A percentile compares a stretch with the other conserved stretches of the same genome.
Conservation (phyloP, 169 alveolate genomes). For the Eimeria sp. region DNA sequence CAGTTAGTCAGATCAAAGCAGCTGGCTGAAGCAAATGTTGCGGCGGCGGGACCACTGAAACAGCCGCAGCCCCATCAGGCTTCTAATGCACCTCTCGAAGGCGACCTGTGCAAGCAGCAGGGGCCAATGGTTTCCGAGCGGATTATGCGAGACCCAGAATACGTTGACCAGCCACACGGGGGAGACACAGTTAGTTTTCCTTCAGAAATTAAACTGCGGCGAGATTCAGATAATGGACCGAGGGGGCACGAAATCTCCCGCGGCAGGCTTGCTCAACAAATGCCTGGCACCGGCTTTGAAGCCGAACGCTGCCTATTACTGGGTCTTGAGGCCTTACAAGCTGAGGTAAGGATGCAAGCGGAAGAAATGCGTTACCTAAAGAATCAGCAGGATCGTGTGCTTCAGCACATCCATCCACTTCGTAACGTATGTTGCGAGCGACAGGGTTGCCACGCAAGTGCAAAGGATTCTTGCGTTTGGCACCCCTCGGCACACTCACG, state of each 20-base stretch:
- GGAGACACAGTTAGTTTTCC: not conserved
- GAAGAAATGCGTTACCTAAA: constrained; percentile 45
- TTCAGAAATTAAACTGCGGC: not conserved
- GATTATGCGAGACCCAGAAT: not conserved
- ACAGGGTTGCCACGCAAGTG: constrained; percentile 1
- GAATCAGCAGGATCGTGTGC: constrained; percentile 58
- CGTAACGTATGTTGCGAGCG: constrained; percentile 6
- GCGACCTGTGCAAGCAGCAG: not conserved
- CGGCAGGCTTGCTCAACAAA: constrained; percentile 5
- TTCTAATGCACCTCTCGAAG: not conserved
- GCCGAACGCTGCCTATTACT: constrained; percentile 9
- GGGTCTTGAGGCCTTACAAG: constrained; percentile 27
- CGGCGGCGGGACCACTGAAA: constrained; percentile 12
- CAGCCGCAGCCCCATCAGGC: constrained; percentile 14
- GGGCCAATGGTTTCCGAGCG: not conserved
- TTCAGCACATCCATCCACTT: constrained; percentile 17
- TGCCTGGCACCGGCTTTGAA: constrained; percentile 16
- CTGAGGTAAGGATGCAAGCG: constrained; percentile 46
- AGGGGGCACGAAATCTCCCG: not conserved
- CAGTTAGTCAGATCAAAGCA: constrained; percentile 46
- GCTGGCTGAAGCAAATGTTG: constrained; percentile 55
- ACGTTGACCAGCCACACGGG: not conserved
- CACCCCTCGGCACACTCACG: constrained; percentile 3
- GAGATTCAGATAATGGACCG: not conserved
- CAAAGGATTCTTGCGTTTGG: not conserved